phyloP scores from a whole-genome alignment of 208 protist genomes.

The Leishmania aethiopica region DNA sequence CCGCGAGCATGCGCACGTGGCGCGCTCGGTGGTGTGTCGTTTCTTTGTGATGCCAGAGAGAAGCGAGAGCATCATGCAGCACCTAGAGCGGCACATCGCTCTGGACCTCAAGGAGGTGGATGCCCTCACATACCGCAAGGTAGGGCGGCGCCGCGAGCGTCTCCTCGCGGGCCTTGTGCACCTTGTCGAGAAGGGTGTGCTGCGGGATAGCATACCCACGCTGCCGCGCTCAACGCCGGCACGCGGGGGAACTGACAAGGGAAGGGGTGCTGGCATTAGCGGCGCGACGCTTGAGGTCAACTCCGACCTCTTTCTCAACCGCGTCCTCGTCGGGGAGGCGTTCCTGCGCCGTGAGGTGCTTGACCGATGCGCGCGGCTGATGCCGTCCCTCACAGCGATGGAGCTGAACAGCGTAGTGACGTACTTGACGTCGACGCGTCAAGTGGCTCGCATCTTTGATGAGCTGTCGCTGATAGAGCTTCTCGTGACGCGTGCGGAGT shows the following conservation, averaged over 20 bases:
- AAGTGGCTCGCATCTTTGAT: constrained; percentile 62
- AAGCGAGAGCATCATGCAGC: constrained; percentile 57
- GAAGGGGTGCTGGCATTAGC: not conserved
- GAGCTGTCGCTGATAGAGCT: constrained; percentile 47
- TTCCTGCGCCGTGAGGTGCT: constrained; percentile 57
- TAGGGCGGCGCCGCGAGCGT: constrained; percentile 52
- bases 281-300: constrained; percentile 19
- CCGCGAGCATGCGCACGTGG: constrained; percentile 41
- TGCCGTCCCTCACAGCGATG: constrained; percentile 36
- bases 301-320: constrained; percentile 45
- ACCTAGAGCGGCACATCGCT: constrained; percentile 76
- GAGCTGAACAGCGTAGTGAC: constrained; percentile 53
- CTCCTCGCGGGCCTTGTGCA: constrained; percentile 64
- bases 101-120: constrained; percentile 76
- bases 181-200: constrained; percentile 45
- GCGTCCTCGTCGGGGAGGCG: constrained; percentile 50
- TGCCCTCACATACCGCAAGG: constrained; percentile 51
- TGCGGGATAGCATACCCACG: constrained; percentile 47
- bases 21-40: constrained; percentile 53
- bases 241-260: not conserved
- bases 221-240: not conserved
- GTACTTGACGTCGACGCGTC: constrained; percentile 56
- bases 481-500: constrained; percentile 11
- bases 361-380: constrained; percentile 68
- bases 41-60: constrained; percentile 61